These are phyloP conservation scores for Scedosporium apiospermum DNA, from an alignment of 2,329 filamentous ascomycete species.

Conservation along the genomic window DNA sequence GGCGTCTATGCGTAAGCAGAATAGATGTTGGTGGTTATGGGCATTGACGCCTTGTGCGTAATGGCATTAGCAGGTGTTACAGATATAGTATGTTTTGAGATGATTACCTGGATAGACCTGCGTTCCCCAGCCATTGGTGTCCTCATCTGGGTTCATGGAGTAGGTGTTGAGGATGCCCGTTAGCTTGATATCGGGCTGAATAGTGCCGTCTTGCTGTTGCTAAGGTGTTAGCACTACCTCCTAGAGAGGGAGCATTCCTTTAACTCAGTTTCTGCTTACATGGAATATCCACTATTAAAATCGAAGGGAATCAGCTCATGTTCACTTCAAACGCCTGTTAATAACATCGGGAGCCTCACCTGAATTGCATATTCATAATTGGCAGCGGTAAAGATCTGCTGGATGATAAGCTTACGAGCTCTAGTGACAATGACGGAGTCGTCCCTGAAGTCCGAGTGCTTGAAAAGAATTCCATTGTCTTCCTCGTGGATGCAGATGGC, in stretches of 20 bases:
- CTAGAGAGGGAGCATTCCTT: too few species aligned
- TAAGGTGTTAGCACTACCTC: conserved; percentile 11
- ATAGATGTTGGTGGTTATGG: conserved; percentile 93
- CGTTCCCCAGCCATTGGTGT: conserved; percentile 79
- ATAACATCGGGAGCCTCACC: not conserved
- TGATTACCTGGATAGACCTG: conserved; percentile 61
- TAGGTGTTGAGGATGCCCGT: conserved; percentile 94
- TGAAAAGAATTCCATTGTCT: conserved; percentile 85
- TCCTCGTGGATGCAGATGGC: conserved; percentile 95
- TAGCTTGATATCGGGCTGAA: conserved; percentile 85
- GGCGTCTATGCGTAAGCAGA: conserved; percentile 80
- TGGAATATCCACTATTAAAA: conserved; percentile 69
- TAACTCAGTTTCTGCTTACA: conserved; percentile 16
- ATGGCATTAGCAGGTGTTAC: not conserved
- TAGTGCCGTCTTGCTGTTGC: conserved; percentile 66
- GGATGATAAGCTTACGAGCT: conserved; percentile 75
- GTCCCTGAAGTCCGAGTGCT: conserved; percentile 89
- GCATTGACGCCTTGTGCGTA: conserved; percentile 60
- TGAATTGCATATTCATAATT: conserved; percentile 79
- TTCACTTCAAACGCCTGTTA: conserved; percentile 29
- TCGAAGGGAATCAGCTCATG: conserved; percentile 23
- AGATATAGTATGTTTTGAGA: not conserved
- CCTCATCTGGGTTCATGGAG: conserved; percentile 67
- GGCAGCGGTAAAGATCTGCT: conserved; percentile 88
- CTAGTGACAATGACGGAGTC: conserved; percentile 80